Evolutionary conservation across 768 basidiomycete genomes (phyloP), one percentile per base, ranked within the genome.

Genomic region (Rhizopogon salebrosus): DNA sequence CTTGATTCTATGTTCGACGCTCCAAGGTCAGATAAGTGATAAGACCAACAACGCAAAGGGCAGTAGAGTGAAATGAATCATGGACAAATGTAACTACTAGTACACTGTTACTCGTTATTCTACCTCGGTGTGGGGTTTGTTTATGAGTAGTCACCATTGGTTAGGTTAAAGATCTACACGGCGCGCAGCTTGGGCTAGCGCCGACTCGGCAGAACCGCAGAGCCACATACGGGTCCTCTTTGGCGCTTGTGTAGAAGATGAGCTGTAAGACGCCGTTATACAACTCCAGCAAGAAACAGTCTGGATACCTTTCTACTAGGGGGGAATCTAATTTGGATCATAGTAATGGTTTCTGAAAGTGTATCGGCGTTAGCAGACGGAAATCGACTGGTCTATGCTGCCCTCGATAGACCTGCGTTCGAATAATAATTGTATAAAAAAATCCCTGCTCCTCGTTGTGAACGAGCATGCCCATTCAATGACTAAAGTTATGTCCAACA

Each of bases 301-400:
- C n/a, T n/a, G n/a, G 27, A 29, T 29, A 29, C 27, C 27, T 29
- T 29, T 8, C 8, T 29, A 9, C 27, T 29, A 29, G 27, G 9
- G 31, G 11, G 11, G 9, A 31, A 31, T 31, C 31, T 13, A n/a
- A 83, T 74, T 56, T 95, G 89, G 31, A 94, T 77, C 71, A 95
- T 83, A 14, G 84, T 75, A 36, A 97, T 82, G 22, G 84, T 87
- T 79, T 98, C 92, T 91, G 70, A 60, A 58, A 56, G 37, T 34
- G 48, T 34, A 34, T 34, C 22, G 29, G 45, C 31, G 5, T 46
- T 16, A 46, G 45, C 10, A 14, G 13, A 41, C 3, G 54, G 35
- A 40, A 38, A 43, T 27, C 41, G 45, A 10, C 51, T 36, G 27
- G 38, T 35, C 27, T 34, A 10, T 22, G 49, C 54, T 22, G 34